Conservation (phyloP, 768 basidiomycete species). For the Mycena vulgaris region DNA sequence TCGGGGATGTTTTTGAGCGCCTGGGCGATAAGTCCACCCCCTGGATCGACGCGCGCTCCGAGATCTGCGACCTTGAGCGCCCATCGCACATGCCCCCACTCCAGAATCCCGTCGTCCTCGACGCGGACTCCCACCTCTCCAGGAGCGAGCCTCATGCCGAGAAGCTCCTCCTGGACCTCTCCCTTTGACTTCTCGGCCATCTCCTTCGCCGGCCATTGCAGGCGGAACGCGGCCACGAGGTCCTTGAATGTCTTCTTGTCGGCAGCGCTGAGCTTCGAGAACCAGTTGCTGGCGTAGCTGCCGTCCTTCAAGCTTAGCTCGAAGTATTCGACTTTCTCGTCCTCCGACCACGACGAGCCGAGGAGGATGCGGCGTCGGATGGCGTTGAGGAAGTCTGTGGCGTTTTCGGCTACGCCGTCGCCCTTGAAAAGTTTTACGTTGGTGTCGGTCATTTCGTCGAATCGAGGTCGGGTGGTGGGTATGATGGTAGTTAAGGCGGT, state of each 20-base stretch:
- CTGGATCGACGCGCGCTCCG: not conserved
- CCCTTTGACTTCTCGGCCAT: constrained; percentile 2
- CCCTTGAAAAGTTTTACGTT: not conserved
- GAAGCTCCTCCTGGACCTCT: not conserved
- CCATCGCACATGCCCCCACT: constrained; percentile 6
- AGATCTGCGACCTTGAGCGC: not conserved
- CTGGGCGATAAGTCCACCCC: not conserved
- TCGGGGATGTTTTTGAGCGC: constrained; percentile 10
- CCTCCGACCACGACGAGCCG: not conserved
- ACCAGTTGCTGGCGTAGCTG: constrained; percentile 4
- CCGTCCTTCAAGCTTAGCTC: constrained; percentile 1
- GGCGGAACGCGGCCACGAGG: not conserved
- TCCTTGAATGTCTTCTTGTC: constrained; percentile 5
- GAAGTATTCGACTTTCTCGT: constrained; percentile 3
- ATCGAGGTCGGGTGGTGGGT: too few relatives aligned
- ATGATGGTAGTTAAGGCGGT: too few relatives aligned
- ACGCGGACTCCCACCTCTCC: too few relatives aligned
- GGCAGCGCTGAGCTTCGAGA: not conserved
- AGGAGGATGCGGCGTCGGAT: not conserved
- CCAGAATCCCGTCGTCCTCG: too few relatives aligned
- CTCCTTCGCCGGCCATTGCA: too few relatives aligned
- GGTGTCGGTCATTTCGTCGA: too few relatives aligned
- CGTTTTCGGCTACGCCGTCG: not conserved
- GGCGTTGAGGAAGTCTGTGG: too few relatives aligned
- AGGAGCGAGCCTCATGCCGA: not conserved